Base-by-base conservation (phyloP, 2,329 filamentous ascomycete species). In the Colletotrichum lupini region DNA sequence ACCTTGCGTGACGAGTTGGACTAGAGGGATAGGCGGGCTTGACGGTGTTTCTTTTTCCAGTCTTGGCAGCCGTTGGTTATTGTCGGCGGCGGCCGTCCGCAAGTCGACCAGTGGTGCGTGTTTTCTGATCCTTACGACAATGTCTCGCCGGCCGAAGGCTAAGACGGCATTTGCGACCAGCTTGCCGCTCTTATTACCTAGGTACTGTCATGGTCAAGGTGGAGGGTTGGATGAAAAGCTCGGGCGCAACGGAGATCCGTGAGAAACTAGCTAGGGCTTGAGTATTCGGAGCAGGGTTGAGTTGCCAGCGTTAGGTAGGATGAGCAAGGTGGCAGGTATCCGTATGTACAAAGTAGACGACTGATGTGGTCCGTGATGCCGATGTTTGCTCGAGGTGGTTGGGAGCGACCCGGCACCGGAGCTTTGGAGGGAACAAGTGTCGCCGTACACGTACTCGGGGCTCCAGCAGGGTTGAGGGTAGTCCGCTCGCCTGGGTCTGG, bases 21-120 rank as follows among this genome's bases (percentile, higher is more conserved):
- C 42, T 46, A 53, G 60, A 49, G 56, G 59, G n/a, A 42, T 22
- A 53, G 49, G 28, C 53, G 60, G 67, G 42, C 42, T 22, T 30
- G 19, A 59, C 37, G 60, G 66, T 55, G 32, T 73, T 70, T 70
- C 59, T 73, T 73, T 73, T 73, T 24, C 22, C 55, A 46, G 28
- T 55, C 67, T 73, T 73, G 70, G 70, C 70, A 73, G 67, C 70
- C 67, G 70, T 73, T 73, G 60, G 55, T 61, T 61, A 56, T 71
- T n/a, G 68, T 71, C 68, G 56, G 62, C 68, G 67, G 53, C 61
- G 63, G 46, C 42, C 63, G 61, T 58, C 52, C 55, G 26, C 60
- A 28, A 70, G 46, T 60, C 28, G 58, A 49, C 58, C n/a, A n/a
- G 56, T 64, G 69, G 52, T 63, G 52, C 26, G 53, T 57, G 58